Base-by-base conservation (phyloP, 2,329 filamentous ascomycete genomes). In the Beauveria scarabaeidicola region DNA sequence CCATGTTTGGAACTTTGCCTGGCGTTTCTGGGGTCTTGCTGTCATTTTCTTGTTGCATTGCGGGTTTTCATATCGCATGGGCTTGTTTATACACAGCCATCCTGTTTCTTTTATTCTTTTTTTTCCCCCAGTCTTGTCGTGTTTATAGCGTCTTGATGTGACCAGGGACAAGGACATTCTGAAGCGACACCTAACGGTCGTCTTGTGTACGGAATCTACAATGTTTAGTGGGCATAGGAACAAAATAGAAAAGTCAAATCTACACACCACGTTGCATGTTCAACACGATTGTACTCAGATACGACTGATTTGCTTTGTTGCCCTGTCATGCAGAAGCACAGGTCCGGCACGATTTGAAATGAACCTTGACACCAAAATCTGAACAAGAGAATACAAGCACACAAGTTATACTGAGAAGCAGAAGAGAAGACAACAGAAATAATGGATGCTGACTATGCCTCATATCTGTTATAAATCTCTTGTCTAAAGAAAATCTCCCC, bases 381-480 rank as follows among this genome's bases (percentile, higher is more conserved):
- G 9, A 47, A 48, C n/a, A 46, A 38, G 32, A 59, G 40, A 19
- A 17, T 2, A 19, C 19, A 54, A 38, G 38, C 41, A 44, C 25
- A 17, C 10, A 32, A 46, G 44, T 27, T 29, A 50, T 11, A 52
- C 23, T 36, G 10, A 52, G 15, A 15, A 32, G 15, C 36, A 25
- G 11, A 15, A 40, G 19, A 21, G 41, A 11, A 57, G 50, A 17
- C 25, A 23, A 21, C 8, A 21, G 17, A 29, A 32, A 27, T 29
- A 23, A 38, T 50, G n/a, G 50, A 58, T 58, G 55, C 55, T 38
- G 41, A 58, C 55, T 41, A 58, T 58, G 55, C 55, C 55, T 58
- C 55, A 13, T 58, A 58, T 29, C 23, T 56, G 44, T 17, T 56
- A 6, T n/a, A 25, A 43, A 25, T 36, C 19, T 17, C n/a, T 40